Percentiles rank a stretch among this genome's conserved stretches.
phyloP scores from a whole-genome alignment of 768 basidiomycete species.

The Termitomyces sp. region DNA sequence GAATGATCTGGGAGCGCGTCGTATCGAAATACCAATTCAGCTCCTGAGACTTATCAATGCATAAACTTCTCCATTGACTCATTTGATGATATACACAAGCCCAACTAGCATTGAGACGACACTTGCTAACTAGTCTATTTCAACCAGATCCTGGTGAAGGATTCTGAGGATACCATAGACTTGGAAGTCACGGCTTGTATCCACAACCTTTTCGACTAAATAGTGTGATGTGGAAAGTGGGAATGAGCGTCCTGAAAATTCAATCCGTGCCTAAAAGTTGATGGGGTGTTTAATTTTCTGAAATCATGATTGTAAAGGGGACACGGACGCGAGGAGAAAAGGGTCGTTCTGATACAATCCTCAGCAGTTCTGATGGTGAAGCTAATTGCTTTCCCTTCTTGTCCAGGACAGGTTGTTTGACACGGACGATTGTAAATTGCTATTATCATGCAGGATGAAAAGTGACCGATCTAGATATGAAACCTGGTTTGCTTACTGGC shows the following conservation, averaged over 20 bases:
- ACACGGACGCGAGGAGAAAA: neutral
- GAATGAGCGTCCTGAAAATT: neutral
- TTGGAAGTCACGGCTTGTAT: neutral
- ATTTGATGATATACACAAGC: neutral
- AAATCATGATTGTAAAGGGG: neutral
- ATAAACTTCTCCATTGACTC: neutral
- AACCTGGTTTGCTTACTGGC: neutral
- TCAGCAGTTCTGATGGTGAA: neutral
- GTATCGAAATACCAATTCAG: conserved; percentile 36
- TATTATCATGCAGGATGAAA: neutral
- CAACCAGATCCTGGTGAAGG: neutral
- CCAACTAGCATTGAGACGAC: neutral
- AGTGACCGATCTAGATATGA: too few species aligned
- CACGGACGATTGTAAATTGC: neutral
- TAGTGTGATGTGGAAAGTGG: neutral
- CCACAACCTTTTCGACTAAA: neutral
- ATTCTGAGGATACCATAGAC: neutral
- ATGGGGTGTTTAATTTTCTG: neutral
- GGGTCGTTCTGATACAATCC: neutral
- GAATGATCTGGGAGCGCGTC: conserved; percentile 68
- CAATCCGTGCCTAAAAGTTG: neutral
- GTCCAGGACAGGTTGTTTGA: neutral
- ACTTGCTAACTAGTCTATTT: neutral
- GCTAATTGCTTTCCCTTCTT: neutral
- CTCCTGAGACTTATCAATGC: conserved; percentile 4